Base-by-base conservation (phyloP, 768 basidiomycete genomes). In the Suillus discolor region DNA sequence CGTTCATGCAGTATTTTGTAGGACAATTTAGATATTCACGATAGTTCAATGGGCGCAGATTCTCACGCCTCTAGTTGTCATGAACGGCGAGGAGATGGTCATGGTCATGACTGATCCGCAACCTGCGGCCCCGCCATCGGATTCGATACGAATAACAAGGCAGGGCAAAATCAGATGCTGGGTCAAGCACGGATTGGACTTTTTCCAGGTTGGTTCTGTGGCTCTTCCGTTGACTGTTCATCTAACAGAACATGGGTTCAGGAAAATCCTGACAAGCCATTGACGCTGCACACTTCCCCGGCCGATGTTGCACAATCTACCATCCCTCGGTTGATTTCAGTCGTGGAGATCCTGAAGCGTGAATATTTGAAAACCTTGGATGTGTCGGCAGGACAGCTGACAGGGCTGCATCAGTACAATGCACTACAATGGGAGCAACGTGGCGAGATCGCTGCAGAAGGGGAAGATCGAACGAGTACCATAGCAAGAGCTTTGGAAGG, bases 341-440 rank as follows among this genome's bases (percentile, higher is more conserved):
- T 93, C 4, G 88, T 87, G 1, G 94, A 96, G 75, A 92, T 95
- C 64, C 85, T 94, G 70, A 95, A 95, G 72, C 85, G 94, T 34
- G 91, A 94, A 72, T 94, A 87, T 71, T 67, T 92, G 62, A 87
- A 87, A 63, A 73, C 72, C 18, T 78, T 89, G 7, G 82, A 83
- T 49, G 68, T 74, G 23, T 83, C 77, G 15, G 81, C 80, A 2
- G 74, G 75, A n/a, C 79, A 80, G 53, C 72, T 79, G 34, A 74
- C 75, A 4, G 92, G 92, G 4, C 75, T 94, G 41, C 85, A 92
- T 71, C 92, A 94, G 72, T 93, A 93, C 77, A 94, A 93, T 68
- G 83, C 90, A 63, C 76, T 93, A 13, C 85, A 87, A 0, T 84
- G 71, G 51, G 74, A 93, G 34, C 68, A 62, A 20, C 69, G 28